A percentile compares a stretch with the other conserved stretches of the same genome.
Evolutionary conservation across 768 basidiomycete species (phyloP).

Genomic region (Termitomyces sp.): DNA sequence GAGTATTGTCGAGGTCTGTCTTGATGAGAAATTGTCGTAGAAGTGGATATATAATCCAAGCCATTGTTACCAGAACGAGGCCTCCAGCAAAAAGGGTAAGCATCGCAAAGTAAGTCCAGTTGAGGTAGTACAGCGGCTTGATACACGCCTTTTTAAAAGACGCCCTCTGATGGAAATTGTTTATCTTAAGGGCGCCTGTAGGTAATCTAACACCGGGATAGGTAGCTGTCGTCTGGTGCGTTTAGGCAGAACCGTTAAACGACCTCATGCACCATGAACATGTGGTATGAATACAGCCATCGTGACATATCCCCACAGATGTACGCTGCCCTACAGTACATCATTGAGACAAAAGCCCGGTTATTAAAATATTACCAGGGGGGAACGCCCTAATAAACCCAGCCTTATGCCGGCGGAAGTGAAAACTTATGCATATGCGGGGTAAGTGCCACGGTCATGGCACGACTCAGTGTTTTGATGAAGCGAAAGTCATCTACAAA

Average conservation of each 20-base stretch:
- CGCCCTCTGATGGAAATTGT: not conserved
- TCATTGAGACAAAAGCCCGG: not conserved
- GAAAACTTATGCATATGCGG: not conserved
- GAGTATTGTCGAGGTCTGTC: slow-evolving; percentile 26
- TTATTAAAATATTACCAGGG: not conserved
- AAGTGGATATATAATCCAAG: slow-evolving; percentile 8
- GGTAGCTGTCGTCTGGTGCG: not conserved
- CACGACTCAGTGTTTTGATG: not conserved
- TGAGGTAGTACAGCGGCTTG: not conserved
- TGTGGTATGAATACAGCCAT: not conserved
- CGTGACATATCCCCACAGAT: not conserved
- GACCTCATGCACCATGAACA: not conserved
- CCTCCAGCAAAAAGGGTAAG: not conserved
- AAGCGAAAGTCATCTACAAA: not conserved
- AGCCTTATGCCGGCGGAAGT: not conserved
- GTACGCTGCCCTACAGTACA: not conserved
- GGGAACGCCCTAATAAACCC: not conserved
- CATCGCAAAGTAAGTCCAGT: not conserved
- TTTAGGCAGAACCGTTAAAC: not conserved
- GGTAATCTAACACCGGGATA: not conserved
- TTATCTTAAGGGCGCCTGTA: not conserved
- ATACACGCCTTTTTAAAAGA: not conserved
- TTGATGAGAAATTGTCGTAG: slow-evolving; percentile 12
- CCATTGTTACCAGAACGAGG: slow-evolving; percentile 7
- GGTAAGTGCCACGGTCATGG: not conserved